Conservation (phyloP, 106 monocot species). For the Vanilla planifolia region DNA sequence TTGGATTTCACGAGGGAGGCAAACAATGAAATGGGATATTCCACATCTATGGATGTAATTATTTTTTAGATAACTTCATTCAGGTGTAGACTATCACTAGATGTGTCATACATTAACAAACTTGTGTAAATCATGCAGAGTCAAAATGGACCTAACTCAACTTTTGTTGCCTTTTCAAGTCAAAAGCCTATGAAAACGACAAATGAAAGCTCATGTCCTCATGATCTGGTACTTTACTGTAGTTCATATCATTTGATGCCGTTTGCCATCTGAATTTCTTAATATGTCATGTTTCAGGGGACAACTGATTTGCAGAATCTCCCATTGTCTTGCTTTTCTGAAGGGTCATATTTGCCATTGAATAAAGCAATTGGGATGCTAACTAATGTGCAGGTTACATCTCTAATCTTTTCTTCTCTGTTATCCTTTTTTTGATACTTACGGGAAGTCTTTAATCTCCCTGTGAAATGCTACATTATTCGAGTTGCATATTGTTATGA, state of each 20-base stretch:
- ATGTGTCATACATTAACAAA: neutral
- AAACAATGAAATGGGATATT: constrained; percentile 7
- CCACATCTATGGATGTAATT: constrained; percentile 13
- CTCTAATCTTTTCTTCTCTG: neutral
- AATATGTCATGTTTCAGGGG: constrained; percentile 4
- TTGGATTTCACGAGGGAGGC: constrained; percentile 14
- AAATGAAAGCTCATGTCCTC: constrained; percentile 4
- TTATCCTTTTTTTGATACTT: neutral
- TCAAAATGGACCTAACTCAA: constrained; percentile 10
- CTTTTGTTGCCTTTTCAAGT: constrained; percentile 17
- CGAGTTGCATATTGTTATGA: neutral
- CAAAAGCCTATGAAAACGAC: constrained; percentile 10
- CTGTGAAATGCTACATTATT: neutral
- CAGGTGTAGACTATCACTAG: neutral
- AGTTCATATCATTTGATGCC: neutral
- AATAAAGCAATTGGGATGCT: constrained; percentile 4
- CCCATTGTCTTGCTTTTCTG: constrained; percentile 13
- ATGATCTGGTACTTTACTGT: constrained; percentile 15
- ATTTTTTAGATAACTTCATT: constrained; percentile 6
- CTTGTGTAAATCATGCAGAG: constrained; percentile 20
- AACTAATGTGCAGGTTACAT: neutral
- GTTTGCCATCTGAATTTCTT: neutral
- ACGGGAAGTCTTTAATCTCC: neutral
- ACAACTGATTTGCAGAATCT: constrained; percentile 3
- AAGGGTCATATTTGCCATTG: neutral